A percentile compares a stretch with the other conserved stretches of the same genome.
Evolutionary conservation across 2,329 filamentous ascomycete species (phyloP).

Genomic region (Torrubiella hemipterigena): DNA sequence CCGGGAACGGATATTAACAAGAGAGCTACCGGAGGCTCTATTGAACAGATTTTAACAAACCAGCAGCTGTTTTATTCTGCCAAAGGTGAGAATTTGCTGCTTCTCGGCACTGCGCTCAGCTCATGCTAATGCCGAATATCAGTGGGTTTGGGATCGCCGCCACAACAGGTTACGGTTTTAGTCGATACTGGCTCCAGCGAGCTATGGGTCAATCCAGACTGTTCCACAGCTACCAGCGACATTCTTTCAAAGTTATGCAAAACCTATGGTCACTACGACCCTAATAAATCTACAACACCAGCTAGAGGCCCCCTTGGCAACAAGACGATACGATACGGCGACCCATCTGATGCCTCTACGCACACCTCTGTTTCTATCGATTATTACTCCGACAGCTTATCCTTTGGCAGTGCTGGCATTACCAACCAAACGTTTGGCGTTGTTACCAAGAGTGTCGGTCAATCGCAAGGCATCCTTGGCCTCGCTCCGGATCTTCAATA

Average conservation of each 20-base stretch:
- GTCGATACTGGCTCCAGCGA: slow-evolving; percentile 42
- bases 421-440: slow-evolving; percentile 38
- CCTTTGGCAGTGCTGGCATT: slow-evolving; percentile 29
- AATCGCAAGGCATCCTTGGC: slow-evolving; percentile 39
- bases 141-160: slow-evolving; percentile 31
- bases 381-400: slow-evolving; percentile 34
- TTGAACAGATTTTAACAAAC: slow-evolving; percentile 21
- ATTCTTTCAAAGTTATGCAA: slow-evolving; percentile 24
- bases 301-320: slow-evolving; percentile 22
- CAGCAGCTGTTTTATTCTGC: slow-evolving; percentile 26
- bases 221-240: slow-evolving; percentile 22
- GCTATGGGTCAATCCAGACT: slow-evolving; percentile 43
- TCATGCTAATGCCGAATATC: neutral
- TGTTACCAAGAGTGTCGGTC: slow-evolving; percentile 28
- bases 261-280: slow-evolving; percentile 31
- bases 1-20: slow-evolving; percentile 12
- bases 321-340: slow-evolving; percentile 27
- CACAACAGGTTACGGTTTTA: slow-evolving; percentile 31
- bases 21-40: slow-evolving; percentile 13
- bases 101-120: neutral
- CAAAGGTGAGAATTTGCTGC: slow-evolving; percentile 16
- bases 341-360: slow-evolving; percentile 20
- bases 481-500: slow-evolving; percentile 28
- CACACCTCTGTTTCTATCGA: slow-evolving; percentile 26
- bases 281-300: slow-evolving; percentile 24